These are phyloP conservation scores for Nymphaea colorata DNA, from an alignment of 164 flowering plant genomes.

Conservation along the genomic window DNA sequence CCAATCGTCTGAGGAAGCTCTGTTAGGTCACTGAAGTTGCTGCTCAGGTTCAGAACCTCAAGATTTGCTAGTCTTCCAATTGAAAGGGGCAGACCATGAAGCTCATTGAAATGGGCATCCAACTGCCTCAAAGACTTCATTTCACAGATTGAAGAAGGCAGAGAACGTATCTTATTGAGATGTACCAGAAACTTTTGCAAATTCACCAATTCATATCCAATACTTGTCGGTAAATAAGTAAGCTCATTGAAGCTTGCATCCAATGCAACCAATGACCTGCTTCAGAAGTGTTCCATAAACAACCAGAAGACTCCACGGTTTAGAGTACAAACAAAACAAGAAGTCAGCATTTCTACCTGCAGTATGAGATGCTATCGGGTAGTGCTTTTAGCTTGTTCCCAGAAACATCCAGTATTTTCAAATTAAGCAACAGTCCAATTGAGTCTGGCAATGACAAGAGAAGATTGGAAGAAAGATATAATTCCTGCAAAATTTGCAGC, in stretches of 20 bases:
- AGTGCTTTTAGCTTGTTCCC: slow-evolving; percentile 55
- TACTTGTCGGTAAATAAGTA: slow-evolving; percentile 73
- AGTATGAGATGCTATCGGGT: slow-evolving; percentile 73
- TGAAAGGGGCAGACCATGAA: slow-evolving; percentile 61
- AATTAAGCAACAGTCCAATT: slow-evolving; percentile 54
- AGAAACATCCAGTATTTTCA: slow-evolving; percentile 66
- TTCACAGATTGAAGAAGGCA: slow-evolving; percentile 79
- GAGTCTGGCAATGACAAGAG: slow-evolving; percentile 80
- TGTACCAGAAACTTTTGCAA: slow-evolving; percentile 48
- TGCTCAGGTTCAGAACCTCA: slow-evolving; percentile 61
- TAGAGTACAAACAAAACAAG: not conserved
- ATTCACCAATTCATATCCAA: slow-evolving; percentile 58
- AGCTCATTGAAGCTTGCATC: slow-evolving; percentile 75
- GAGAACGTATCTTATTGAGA: slow-evolving; percentile 70
- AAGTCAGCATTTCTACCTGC: slow-evolving; percentile 41
- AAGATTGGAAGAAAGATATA: slow-evolving; percentile 57
- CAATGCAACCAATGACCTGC: slow-evolving; percentile 76
- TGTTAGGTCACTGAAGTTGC: slow-evolving; percentile 69
- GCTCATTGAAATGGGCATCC: slow-evolving; percentile 93
- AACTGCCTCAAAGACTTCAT: slow-evolving; percentile 59
- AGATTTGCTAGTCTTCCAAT: slow-evolving; percentile 67
- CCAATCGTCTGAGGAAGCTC: slow-evolving; percentile 84
- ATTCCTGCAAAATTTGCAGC: slow-evolving; percentile 63
- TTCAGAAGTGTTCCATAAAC: not conserved
- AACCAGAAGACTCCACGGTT: not conserved